Percentiles rank a stretch among this genome's conserved stretches.
These are phyloP conservation scores for Polyporus tsugae DNA, from an alignment of 1,284 basidiomycete species.

Conservation along the genomic window DNA sequence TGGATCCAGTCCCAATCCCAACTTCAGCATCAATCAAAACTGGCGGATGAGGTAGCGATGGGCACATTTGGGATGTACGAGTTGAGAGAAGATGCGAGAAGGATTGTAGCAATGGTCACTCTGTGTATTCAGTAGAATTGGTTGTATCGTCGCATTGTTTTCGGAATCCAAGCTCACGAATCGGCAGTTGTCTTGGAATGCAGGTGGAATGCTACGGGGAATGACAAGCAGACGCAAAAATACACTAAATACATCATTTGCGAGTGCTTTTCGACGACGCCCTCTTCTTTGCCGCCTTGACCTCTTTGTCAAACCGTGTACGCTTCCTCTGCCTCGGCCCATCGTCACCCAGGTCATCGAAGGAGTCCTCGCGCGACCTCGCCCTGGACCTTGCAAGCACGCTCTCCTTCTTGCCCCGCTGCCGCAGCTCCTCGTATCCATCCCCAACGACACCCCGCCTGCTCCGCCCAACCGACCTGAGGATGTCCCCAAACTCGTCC, in stretches of 20 bases:
- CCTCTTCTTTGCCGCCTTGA: constrained; percentile 61
- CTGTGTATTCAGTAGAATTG: constrained; percentile 13
- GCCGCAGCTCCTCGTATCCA: constrained; percentile 80
- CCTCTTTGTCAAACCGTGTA: constrained; percentile 80
- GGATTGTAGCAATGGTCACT: constrained; percentile 6
- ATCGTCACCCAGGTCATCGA: constrained; percentile 52
- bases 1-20: constrained; percentile 1
- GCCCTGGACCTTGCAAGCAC: constrained; percentile 62
- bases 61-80: neutral
- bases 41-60: constrained; percentile 28
- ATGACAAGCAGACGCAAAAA: neutral
- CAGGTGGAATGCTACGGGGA: neutral
- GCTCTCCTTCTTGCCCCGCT: constrained; percentile 70
- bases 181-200: neutral
- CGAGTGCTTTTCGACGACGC: constrained; percentile 34
- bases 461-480: constrained; percentile 62
- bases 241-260: constrained; percentile 6
- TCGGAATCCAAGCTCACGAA: constrained; percentile 11
- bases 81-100: neutral
- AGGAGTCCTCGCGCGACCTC: constrained; percentile 50
- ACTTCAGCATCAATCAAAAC: constrained; percentile 29
- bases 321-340: constrained; percentile 65
- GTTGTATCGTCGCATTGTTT: constrained; percentile 18
- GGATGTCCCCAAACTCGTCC: constrained; percentile 86
- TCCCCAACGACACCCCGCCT: constrained; percentile 58